Conservation (phyloP, 225 moss, liverwort and hornwort species). For the Physcomitrium patens region DNA sequence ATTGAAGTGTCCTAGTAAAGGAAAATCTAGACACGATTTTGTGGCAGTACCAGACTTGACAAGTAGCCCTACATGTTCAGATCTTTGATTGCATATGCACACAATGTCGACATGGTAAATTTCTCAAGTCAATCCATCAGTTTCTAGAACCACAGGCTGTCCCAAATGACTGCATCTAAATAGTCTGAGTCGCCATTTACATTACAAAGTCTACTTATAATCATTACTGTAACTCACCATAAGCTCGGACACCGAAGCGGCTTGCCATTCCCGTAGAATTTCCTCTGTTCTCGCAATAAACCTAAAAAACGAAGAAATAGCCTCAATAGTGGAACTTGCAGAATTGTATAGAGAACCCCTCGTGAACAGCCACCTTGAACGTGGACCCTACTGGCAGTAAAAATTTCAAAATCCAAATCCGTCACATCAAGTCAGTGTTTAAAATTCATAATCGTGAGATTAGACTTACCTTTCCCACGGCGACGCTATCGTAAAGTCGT, state of each 20-base stretch:
- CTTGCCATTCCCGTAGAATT: slow-evolving; percentile 76
- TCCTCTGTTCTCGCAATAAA: slow-evolving; percentile 74
- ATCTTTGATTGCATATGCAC: not conserved
- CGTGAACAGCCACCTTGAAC: not conserved
- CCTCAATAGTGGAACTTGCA: slow-evolving; percentile 7
- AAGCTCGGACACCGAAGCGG: slow-evolving; percentile 43
- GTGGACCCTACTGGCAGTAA: slow-evolving; percentile 3
- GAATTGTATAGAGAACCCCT: slow-evolving; percentile 11
- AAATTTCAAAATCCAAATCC: not conserved
- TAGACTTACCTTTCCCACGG: slow-evolving; percentile 86
- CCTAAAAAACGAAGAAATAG: slow-evolving; percentile 38
- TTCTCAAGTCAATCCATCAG: not conserved
- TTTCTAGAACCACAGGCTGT: slow-evolving; percentile 10
- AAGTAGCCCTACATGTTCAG: not conserved
- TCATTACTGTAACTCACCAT: slow-evolving; percentile 50
- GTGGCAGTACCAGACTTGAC: too few species aligned
- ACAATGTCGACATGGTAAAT: not conserved
- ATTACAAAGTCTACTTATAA: not conserved
- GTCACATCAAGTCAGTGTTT: slow-evolving; percentile 5
- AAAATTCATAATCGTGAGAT: not conserved
- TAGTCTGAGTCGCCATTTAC: not conserved
- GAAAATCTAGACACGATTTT: too few species aligned
- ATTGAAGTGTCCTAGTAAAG: not conserved
- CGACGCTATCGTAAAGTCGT: slow-evolving; percentile 96
- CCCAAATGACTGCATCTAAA: slow-evolving; percentile 9